Base-by-base conservation (phyloP, 2,329 filamentous ascomycete species). In the Hymenoscyphus fructigenus region DNA sequence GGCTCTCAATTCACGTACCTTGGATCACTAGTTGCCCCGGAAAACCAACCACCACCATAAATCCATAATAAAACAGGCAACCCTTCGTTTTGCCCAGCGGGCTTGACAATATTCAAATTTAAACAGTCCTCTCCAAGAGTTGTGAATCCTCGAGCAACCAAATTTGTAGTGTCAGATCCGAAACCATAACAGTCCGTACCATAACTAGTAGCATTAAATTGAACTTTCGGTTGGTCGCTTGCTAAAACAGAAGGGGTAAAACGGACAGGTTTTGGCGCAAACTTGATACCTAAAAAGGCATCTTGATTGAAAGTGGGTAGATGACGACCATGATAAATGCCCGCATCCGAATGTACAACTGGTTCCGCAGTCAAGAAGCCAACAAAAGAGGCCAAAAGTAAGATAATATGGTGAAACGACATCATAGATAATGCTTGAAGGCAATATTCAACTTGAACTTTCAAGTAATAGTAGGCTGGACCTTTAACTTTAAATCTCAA, bases 21-120 rank as follows among this genome's bases (percentile, higher is more conserved):
- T 23, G 47, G 47, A 23, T 53, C 47, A 53, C 47, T 53, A 14
- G 47, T 53, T 53, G 47, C 47, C 9, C 47, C 47, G 12, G 47
- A 12, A 53, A 53, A 53, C 47, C 47, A 53, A 26, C 47, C 47
- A 23, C 47, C 47, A 26, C 47, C 47, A 26, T 53, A 53, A 53
- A 53, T 53, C 47, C 47, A 53, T 4, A 53, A 5, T 3, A 53
- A 7, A 23, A 53, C 47, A 53, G 47, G 47, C 20, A 53, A 26
- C 14, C 47, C 47, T 5, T 53, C 47, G 20, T 2, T 53, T 53
- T 53, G n/a, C 2, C 23, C 47, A 26, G 47, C 20, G 14, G 47
- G 47, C 47, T 53, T 53, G 5, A 53, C 47, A 53, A 53, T 26
- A 53, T 53, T 53, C 47, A 53, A 53, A 26, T 53, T 23, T 5